Conservation (phyloP, 345 rosid species). For the Aquilaria sinensis region DNA sequence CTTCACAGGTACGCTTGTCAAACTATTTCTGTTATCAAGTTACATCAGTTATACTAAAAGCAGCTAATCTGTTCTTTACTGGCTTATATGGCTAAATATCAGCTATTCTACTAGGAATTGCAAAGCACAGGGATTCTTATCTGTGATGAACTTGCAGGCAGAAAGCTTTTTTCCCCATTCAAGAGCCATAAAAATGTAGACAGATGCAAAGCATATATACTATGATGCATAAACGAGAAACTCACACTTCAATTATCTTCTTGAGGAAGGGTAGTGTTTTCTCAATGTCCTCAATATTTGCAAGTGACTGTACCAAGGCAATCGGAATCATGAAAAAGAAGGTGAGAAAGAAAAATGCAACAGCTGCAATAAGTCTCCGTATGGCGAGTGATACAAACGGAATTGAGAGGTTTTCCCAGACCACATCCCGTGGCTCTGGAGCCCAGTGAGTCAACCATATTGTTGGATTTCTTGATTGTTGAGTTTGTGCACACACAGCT, state of each 20-base stretch:
- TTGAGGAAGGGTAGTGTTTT: slow-evolving; percentile 76
- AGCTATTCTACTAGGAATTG: too few relatives aligned
- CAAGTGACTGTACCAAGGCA: slow-evolving; percentile 83
- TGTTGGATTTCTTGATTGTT: slow-evolving; percentile 83
- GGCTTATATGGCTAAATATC: too few relatives aligned
- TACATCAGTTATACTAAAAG: not conserved
- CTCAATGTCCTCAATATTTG: slow-evolving; percentile 89
- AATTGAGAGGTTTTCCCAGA: slow-evolving; percentile 82
- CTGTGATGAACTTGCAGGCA: too few relatives aligned
- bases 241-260: slow-evolving; percentile 75
- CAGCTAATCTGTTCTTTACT: too few relatives aligned
- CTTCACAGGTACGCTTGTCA: too few relatives aligned
- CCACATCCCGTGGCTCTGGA: slow-evolving; percentile 85
- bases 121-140: too few relatives aligned
- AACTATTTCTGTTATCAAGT: not conserved
- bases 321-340: slow-evolving; percentile 98
- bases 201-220: too few relatives aligned
- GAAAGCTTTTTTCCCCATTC: too few relatives aligned
- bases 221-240: slow-evolving; percentile 4
- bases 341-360: slow-evolving; percentile 82
- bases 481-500: slow-evolving; percentile 92
- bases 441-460: slow-evolving; percentile 95
- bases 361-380: slow-evolving; percentile 57
- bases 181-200: too few relatives aligned
- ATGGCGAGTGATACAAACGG: slow-evolving; percentile 81